These are phyloP conservation scores for Artemisia annua DNA, from an alignment of 129 eudicot species.

Conservation along the genomic window DNA sequence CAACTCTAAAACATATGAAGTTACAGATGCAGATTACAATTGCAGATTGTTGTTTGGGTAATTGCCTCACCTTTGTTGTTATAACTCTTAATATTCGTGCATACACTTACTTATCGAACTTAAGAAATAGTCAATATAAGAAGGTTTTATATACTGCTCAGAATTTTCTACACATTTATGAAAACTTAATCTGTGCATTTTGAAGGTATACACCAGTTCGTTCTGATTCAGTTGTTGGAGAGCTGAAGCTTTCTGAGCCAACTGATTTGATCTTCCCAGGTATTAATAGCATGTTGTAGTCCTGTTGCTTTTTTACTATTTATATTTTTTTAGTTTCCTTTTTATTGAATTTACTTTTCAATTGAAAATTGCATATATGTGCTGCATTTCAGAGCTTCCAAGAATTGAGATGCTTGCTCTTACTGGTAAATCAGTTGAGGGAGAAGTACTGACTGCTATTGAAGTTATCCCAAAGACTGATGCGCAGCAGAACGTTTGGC, in stretches of 20 bases:
- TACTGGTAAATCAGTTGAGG: constrained; percentile 88
- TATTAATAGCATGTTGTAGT: constrained; percentile 24
- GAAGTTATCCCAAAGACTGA: constrained; percentile 88
- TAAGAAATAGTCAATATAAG: not conserved
- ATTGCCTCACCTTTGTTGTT: constrained; percentile 15
- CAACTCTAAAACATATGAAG: constrained; percentile 70
- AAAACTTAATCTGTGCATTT: constrained; percentile 10
- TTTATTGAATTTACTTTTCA: constrained; percentile 5
- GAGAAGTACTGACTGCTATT: constrained; percentile 77
- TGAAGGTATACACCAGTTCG: constrained; percentile 94
- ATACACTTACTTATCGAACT: not conserved
- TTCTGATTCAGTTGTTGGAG: constrained; percentile 91
- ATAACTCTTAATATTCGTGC: not conserved
- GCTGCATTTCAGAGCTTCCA: constrained; percentile 59
- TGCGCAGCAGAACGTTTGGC: constrained; percentile 76
- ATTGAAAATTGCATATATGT: not conserved
- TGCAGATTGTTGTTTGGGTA: constrained; percentile 91
- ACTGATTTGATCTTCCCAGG: constrained; percentile 83
- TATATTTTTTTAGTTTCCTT: not conserved
- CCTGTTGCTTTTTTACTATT: not conserved
- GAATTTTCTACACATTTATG: not conserved
- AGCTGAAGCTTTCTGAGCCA: constrained; percentile 74
- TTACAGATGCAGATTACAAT: constrained; percentile 83
- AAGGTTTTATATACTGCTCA: not conserved
- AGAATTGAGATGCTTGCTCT: constrained; percentile 83